Evolutionary conservation across 768 basidiomycete genomes (phyloP).

Genomic region (Auricularia auricula-judae): DNA sequence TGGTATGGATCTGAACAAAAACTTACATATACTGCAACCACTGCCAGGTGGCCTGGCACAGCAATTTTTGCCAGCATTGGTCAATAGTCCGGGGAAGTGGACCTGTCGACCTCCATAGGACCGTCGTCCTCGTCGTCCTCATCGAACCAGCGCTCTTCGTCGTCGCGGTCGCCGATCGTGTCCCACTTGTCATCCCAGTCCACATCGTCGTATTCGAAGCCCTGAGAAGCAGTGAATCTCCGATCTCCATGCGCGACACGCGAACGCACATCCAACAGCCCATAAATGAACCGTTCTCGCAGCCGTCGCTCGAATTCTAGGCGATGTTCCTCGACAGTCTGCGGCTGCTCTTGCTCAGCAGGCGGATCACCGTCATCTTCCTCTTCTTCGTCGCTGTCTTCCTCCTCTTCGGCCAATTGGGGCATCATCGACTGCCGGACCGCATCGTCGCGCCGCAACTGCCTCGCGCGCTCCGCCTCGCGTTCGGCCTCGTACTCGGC

Average conservation of each 20-base stretch:
- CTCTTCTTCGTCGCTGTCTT: conserved; percentile 31
- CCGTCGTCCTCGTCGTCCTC: conserved; percentile 42
- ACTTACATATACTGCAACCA: too few relatives aligned
- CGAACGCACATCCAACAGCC: conserved; percentile 52
- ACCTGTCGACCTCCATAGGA: neutral
- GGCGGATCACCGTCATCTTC: neutral
- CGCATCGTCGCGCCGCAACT: conserved; percentile 31
- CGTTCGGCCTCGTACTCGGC: conserved; percentile 72
- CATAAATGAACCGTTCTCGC: conserved; percentile 66
- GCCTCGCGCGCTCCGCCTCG: conserved; percentile 49
- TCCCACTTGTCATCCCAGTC: conserved; percentile 73
- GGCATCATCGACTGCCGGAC: conserved; percentile 34
- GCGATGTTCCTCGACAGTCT: conserved; percentile 38
- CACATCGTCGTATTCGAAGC: conserved; percentile 55
- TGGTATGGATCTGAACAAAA: too few relatives aligned
- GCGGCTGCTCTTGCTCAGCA: conserved; percentile 16
- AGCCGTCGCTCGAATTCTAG: conserved; percentile 46
- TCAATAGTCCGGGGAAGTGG: neutral
- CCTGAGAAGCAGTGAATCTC: conserved; percentile 25
- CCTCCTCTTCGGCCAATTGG: conserved; percentile 57
- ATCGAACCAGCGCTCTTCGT: conserved; percentile 58
- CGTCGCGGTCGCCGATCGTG: conserved; percentile 43
- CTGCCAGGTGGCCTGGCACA: too few relatives aligned
- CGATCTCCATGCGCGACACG: neutral
- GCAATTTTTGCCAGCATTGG: too few relatives aligned